Evolutionary conservation across 495 filamentous ascomycete genomes (phyloP).

Genomic region (Penicillium odoratum): DNA sequence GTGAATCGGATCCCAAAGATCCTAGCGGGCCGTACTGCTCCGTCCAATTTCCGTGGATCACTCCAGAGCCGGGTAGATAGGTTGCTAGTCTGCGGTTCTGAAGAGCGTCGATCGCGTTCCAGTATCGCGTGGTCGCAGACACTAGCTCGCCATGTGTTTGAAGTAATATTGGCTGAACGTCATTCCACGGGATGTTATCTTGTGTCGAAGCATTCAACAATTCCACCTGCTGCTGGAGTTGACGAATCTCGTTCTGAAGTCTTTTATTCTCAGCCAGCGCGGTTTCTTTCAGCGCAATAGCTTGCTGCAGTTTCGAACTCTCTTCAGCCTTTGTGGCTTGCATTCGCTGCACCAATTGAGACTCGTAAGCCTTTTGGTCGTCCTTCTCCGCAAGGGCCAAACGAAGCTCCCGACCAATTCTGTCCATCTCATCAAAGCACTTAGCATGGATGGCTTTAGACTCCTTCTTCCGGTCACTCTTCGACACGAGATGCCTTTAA

Average conservation of each 20-base stretch:
- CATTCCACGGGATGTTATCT: constrained; percentile 16
- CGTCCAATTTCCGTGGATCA: constrained; percentile 13
- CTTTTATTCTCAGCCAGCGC: constrained; percentile 8
- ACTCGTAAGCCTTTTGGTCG: neutral
- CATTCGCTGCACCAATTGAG: neutral
- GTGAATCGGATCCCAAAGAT: neutral
- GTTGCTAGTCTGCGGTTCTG: constrained; percentile 17
- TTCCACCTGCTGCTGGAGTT: constrained; percentile 18
- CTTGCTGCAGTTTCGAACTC: constrained; percentile 2
- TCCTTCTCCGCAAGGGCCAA: neutral
- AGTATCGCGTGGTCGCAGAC: constrained; percentile 13
- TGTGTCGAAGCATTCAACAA: constrained; percentile 14
- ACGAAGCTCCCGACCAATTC: neutral
- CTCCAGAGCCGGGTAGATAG: constrained; percentile 16
- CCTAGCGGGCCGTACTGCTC: constrained; percentile 7
- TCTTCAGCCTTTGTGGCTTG: neutral
- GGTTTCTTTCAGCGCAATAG: neutral
- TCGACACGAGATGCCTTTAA: neutral
- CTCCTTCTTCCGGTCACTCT: neutral
- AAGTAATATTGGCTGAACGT: constrained; percentile 16
- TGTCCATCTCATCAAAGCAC: neutral
- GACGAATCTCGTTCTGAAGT: constrained; percentile 7
- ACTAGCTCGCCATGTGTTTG: constrained; percentile 17
- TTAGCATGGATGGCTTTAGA: neutral
- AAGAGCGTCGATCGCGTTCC: constrained; percentile 11